These are phyloP conservation scores for Aspergillus saccharolyticus DNA, from an alignment of 495 filamentous ascomycete species.

Conservation along the genomic window DNA sequence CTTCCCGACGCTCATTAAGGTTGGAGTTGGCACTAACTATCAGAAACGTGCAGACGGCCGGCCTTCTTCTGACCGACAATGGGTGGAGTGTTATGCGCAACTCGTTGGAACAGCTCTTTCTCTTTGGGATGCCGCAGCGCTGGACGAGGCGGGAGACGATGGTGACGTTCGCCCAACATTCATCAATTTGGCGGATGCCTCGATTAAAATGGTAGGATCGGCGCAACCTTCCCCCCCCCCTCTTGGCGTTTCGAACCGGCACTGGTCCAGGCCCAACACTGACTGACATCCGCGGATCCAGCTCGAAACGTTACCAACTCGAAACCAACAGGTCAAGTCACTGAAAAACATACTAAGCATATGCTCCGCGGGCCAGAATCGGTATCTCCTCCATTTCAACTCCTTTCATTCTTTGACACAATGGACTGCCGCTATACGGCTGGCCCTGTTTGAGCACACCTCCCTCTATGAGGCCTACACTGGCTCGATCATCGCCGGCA, in stretches of 20 bases:
- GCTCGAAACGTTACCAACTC: constrained; percentile 88
- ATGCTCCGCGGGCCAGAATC: constrained; percentile 90
- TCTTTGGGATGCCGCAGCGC: constrained; percentile 89
- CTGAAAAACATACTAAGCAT: constrained; percentile 93
- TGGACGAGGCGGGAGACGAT: constrained; percentile 80
- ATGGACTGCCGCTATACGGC: constrained; percentile 92
- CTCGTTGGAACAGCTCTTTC: constrained; percentile 92
- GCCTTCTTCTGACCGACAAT: constrained; percentile 77
- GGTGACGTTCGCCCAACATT: constrained; percentile 89
- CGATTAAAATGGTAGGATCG: constrained; percentile 82
- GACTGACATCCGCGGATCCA: constrained; percentile 29
- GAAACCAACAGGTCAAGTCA: constrained; percentile 64
- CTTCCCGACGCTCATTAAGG: neutral
- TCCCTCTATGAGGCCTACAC: constrained; percentile 96
- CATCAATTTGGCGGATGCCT: constrained; percentile 94
- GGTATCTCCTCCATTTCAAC: constrained; percentile 93
- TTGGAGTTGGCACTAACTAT: constrained; percentile 8
- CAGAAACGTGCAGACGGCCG: constrained; percentile 69
- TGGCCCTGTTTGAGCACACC: constrained; percentile 92
- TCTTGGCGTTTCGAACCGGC: neutral
- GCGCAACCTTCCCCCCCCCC: neutral
- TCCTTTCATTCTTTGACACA: constrained; percentile 88
- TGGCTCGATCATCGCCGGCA: constrained; percentile 90
- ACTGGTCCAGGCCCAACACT: neutral
- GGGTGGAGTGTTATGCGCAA: constrained; percentile 97